Evolutionary conservation across 352 stramenopile genomes (phyloP).

Genomic region (Phytophthora idaei): DNA sequence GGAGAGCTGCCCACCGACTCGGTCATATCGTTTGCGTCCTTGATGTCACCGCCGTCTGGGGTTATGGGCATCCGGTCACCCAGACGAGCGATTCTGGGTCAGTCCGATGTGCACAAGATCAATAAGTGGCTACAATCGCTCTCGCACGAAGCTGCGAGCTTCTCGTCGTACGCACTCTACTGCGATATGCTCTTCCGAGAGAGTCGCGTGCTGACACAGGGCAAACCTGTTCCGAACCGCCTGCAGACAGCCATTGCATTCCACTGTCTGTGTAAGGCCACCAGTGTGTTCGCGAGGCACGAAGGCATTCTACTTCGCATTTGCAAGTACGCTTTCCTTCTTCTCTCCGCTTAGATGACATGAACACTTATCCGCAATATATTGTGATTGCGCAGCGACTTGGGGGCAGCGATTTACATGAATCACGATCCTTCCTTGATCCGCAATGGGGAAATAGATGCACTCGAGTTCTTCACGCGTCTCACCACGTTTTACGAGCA

Average conservation of each 20-base stretch:
- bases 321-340: conserved; percentile 42
- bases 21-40: conserved; percentile 17
- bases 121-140: conserved; percentile 66
- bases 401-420: conserved; percentile 66
- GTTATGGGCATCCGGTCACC: conserved; percentile 9
- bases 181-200: conserved; percentile 80
- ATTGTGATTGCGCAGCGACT: conserved; percentile 34
- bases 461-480: conserved; percentile 61
- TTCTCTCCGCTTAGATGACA: neutral
- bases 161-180: conserved; percentile 75
- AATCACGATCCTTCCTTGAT: conserved; percentile 39
- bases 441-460: conserved; percentile 51
- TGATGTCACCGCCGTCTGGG: conserved; percentile 14
- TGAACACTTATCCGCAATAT: neutral
- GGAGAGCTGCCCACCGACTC: conserved; percentile 39
- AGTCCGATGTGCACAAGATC: conserved; percentile 66
- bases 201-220: conserved; percentile 57
- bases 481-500: conserved; percentile 75
- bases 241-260: conserved; percentile 78
- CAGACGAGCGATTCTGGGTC: conserved; percentile 40
- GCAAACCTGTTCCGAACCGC: conserved; percentile 68
- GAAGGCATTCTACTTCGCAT: conserved; percentile 63
- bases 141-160: conserved; percentile 41
- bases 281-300: conserved; percentile 62
- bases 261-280: conserved; percentile 73